Evolutionary conservation across 2,329 filamentous ascomycete species (phyloP), one percentile per base, ranked within the genome.

Genomic region (Fusarium heterosporum): DNA sequence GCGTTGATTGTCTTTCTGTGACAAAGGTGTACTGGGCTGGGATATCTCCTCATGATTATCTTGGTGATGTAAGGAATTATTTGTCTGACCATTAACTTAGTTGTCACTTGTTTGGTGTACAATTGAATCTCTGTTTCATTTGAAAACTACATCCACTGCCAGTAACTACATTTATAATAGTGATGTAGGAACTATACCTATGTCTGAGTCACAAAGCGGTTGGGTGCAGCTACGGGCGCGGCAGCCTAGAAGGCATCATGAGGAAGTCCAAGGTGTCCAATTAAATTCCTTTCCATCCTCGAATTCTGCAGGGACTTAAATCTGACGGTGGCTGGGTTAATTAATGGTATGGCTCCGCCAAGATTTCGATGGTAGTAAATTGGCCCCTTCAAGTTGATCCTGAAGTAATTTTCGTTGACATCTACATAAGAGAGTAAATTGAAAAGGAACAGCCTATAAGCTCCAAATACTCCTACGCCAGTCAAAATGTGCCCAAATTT

Each of bases 201-300:
- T 32, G 14, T 38, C 34, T 58, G 64, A 60, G 52, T 63, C 57
- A 68, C 40, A n/a, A 50, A 54, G 50, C 42, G 41, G 36, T 9
- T 13, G 32, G 19, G 45, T 57, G 19, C 42, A 43, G 45, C 51
- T 55, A 39, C 30, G 36, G 45, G 43, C 39, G 42, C 25, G 32
- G 58, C 14, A 61, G 58, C 61, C 65, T 68, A n/a, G 43, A 47
- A 41, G 17, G 12, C 4, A 41, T 42, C 36, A 38, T 16, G 17
- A n/a, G 4, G 9, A 6, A 34, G 25, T 39, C 16, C 14, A 3
- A 22, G 19, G 17, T 17, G 22, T 14, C 53, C 53, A 47, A 55
- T 60, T 12, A 40, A 2, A 13, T 36, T 28, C 9, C 13, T 8
- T 12, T 14, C 19, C 6, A n/a, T 52, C 22, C 8, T 16, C 9